Evolutionary conservation across 2,329 filamentous ascomycete genomes (phyloP).

Genomic region (Trichoderma hamatum): DNA sequence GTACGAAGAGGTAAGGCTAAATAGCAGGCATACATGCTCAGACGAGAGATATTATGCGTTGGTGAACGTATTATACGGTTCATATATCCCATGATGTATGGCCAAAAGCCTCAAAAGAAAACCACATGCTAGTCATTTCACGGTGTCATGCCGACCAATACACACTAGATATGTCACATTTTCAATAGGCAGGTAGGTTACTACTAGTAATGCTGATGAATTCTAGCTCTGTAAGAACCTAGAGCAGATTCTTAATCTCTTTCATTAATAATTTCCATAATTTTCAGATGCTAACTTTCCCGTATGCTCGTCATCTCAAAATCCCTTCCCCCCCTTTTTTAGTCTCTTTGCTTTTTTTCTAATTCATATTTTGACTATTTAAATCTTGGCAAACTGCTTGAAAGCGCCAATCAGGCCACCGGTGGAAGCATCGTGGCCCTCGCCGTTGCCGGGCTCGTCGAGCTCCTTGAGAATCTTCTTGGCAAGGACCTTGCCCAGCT

Average conservation of each 20-base stretch:
- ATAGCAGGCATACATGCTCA: not conserved
- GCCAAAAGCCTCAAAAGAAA: not conserved
- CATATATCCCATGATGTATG: not conserved
- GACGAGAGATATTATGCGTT: not conserved
- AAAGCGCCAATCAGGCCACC: slow-evolving; percentile 88
- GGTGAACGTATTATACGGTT: not conserved
- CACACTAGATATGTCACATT: not conserved
- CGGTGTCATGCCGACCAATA: not conserved
- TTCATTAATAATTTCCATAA: slow-evolving; percentile 17
- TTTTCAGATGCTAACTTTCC: not conserved
- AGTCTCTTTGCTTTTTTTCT: not conserved
- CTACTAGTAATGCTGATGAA: not conserved
- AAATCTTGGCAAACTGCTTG: slow-evolving; percentile 70
- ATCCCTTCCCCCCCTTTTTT: not conserved
- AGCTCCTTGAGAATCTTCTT: slow-evolving; percentile 90
- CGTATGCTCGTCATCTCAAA: not conserved
- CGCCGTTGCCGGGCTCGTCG: slow-evolving; percentile 71
- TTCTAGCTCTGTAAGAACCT: not conserved
- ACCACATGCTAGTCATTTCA: not conserved
- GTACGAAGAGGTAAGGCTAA: not conserved
- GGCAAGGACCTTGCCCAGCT: slow-evolving; percentile 93
- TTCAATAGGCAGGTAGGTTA: not conserved
- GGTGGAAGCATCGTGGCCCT: slow-evolving; percentile 83
- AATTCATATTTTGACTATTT: slow-evolving; percentile 32
- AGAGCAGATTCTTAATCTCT: slow-evolving; percentile 5